A percentile compares a stretch with the other conserved stretches of the same genome.
Conservation (phyloP, 2,329 filamentous ascomycete genomes). For the Fusarium ramigenum region DNA sequence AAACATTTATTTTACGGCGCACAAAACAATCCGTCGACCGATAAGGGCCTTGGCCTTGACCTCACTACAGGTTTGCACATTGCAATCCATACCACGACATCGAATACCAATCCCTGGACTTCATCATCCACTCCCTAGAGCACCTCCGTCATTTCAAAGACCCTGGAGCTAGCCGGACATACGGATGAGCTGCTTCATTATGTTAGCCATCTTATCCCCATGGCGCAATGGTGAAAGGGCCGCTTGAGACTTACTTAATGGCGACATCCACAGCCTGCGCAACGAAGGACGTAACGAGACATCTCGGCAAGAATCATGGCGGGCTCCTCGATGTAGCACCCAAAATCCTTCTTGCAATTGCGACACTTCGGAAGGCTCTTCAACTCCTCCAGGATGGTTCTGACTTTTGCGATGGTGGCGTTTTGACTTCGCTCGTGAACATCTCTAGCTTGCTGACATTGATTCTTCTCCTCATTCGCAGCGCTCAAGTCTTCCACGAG, state of each 20-base stretch:
- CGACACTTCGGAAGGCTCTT: too few relatives aligned
- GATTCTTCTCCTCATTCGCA: too few relatives aligned
- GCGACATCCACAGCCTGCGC: neutral
- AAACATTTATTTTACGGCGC: neutral
- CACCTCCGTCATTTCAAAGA: rapidly evolving
- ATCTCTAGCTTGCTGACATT: too few relatives aligned
- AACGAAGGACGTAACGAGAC: neutral
- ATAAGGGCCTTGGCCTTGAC: rapidly evolving
- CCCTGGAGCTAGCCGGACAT: rapidly evolving
- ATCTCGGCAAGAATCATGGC: too few relatives aligned
- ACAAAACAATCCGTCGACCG: rapidly evolving
- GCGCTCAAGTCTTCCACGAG: too few relatives aligned
- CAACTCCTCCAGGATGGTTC: too few relatives aligned
- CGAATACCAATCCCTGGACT: neutral
- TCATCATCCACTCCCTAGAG: rapidly evolving
- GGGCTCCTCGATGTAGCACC: neutral
- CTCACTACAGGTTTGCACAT: too few relatives aligned
- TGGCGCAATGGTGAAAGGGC: rapidly evolving
- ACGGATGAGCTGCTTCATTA: rapidly evolving
- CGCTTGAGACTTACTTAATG: neutral
- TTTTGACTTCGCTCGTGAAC: too few relatives aligned
- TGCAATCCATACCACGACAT: rapidly evolving
- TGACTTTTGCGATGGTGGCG: too few relatives aligned
- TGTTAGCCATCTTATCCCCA: rapidly evolving
- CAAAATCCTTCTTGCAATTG: neutral